Conservation (phyloP, 1,284 basidiomycete species). For the Marasmius tenuissimus region DNA sequence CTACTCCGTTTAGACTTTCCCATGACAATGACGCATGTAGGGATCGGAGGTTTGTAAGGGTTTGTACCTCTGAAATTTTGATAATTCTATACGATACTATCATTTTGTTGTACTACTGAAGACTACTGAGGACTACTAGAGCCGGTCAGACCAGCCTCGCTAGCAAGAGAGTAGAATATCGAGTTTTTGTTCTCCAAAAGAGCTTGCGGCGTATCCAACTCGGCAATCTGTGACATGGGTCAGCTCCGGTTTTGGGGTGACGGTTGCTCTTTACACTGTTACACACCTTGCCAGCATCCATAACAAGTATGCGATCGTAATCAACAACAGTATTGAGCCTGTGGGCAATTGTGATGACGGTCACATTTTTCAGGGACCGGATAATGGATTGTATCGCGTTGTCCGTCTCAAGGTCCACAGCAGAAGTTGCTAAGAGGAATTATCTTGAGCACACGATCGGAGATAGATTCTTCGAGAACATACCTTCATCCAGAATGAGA, state of each 20-base stretch:
- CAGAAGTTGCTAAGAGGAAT: constrained; percentile 60
- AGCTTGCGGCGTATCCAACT: constrained; percentile 72
- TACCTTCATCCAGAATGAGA: constrained; percentile 88
- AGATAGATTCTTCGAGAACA: constrained; percentile 9
- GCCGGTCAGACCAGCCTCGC: constrained; percentile 51
- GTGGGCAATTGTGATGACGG: constrained; percentile 86
- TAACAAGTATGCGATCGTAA: constrained; percentile 81
- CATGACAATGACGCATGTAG: not conserved
- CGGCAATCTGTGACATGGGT: constrained; percentile 45
- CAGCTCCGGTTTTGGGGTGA: not conserved
- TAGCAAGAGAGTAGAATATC: constrained; percentile 55
- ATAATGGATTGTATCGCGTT: constrained; percentile 83
- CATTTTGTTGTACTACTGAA: not conserved
- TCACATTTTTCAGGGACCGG: constrained; percentile 66
- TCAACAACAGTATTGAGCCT: constrained; percentile 91
- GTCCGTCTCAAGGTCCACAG: constrained; percentile 91
- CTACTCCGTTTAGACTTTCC: not conserved
- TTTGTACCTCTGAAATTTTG: too few relatives aligned
- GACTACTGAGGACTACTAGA: not conserved
- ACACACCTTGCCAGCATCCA: constrained; percentile 71
- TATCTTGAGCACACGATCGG: constrained; percentile 4
- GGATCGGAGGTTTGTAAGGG: not conserved
- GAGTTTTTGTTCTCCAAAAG: constrained; percentile 57
- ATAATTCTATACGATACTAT: not conserved
- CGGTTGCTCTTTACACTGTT: constrained; percentile 7